Evolutionary conservation across 805 yeast species (phyloP).

Genomic region (Saccharomycopsis malanga): DNA sequence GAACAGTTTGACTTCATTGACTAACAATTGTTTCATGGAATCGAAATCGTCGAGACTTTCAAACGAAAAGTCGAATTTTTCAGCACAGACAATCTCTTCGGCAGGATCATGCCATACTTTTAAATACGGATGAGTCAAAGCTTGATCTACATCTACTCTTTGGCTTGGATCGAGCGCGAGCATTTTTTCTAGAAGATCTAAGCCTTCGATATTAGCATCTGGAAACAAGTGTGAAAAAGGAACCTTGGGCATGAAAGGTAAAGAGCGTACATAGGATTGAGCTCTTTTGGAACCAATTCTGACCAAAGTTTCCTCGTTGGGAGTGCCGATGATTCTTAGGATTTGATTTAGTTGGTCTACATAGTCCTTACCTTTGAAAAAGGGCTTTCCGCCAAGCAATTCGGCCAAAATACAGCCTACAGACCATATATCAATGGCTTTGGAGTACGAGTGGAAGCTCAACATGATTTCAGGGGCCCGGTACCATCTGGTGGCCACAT

Average conservation of each 20-base stretch:
- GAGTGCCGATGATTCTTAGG: conserved; percentile 84
- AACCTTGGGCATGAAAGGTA: conserved; percentile 75
- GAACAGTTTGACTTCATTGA: conserved; percentile 72
- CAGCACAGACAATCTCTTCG: conserved; percentile 80
- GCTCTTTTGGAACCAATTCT: conserved; percentile 83
- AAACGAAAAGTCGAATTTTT: conserved; percentile 80
- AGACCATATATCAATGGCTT: conserved; percentile 97
- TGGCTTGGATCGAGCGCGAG: conserved; percentile 79
- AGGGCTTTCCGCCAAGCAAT: conserved; percentile 80
- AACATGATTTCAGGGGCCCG: conserved; percentile 98
- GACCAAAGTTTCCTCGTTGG: conserved; percentile 60
- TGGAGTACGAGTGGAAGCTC: conserved; percentile 88
- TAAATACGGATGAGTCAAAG: conserved; percentile 82
- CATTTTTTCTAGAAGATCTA: conserved; percentile 73
- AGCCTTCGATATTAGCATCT: conserved; percentile 76
- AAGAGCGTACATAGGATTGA: conserved; percentile 79
- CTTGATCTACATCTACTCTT: conserved; percentile 83
- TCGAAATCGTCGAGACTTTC: conserved; percentile 79
- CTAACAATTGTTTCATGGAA: conserved; percentile 65
- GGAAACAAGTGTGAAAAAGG: conserved; percentile 73
- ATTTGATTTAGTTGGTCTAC: conserved; percentile 92
- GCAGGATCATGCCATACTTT: conserved; percentile 87
- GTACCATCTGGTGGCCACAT: conserved; percentile 98
- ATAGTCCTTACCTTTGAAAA: conserved; percentile 92
- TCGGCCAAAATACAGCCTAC: conserved; percentile 97